Evolutionary conservation across 2,329 filamentous ascomycete species (phyloP).

Genomic region (Herpomyces periplanetae): DNA sequence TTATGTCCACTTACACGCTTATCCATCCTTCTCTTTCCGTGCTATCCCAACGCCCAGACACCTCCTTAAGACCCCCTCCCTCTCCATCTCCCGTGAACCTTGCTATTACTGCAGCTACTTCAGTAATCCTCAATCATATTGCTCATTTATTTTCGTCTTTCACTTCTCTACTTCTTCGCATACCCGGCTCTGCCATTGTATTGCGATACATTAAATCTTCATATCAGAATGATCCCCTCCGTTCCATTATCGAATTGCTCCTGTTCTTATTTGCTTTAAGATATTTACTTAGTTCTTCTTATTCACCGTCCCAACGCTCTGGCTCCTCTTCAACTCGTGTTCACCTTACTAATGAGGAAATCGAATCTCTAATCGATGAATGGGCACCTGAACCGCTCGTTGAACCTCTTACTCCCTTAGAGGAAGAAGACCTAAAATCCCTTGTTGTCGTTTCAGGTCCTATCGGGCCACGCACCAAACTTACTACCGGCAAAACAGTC

Average conservation of each 20-base stretch:
- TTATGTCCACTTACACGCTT: no score
- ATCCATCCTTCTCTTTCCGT: no score
- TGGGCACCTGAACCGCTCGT: conserved; percentile 86
- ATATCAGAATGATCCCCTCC: conserved; percentile 84
- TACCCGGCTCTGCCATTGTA: conserved; percentile 74
- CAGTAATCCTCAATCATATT: no score
- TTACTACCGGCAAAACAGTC: conserved; percentile 56
- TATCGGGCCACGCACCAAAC: conserved; percentile 56
- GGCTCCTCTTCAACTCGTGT: no score
- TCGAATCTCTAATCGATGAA: conserved; percentile 81
- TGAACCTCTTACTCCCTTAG: conserved; percentile 24
- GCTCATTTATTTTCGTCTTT: no score
- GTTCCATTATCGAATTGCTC: conserved; percentile 66
- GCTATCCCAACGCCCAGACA: no score
- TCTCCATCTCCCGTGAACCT: no score
- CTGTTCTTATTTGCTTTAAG: conserved; percentile 80
- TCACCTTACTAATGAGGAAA: no score
- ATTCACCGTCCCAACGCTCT: no score
- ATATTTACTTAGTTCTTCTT: conserved; percentile 63
- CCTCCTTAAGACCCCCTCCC: no score
- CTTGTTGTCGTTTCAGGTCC: conserved; percentile 14
- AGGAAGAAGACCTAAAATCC: conserved; percentile 33
- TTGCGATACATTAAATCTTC: conserved; percentile 83
- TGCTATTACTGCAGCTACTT: no score
- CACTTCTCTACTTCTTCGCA: no score